Evolutionary conservation across 73 alveolate genomes (phyloP).

Genomic region (Paramecium sonneborni): DNA sequence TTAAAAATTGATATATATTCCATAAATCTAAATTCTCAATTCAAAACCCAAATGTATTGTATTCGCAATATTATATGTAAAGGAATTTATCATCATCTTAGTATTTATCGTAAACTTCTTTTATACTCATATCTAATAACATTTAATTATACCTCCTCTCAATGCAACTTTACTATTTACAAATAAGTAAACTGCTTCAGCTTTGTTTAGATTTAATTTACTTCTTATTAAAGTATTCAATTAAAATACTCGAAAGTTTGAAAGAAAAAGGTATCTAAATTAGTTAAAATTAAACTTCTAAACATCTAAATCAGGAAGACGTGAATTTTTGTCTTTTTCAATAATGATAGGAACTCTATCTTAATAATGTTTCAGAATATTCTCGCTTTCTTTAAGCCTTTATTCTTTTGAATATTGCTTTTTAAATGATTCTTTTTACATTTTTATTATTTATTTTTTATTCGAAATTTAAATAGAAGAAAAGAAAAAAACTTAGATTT

Average conservation of each 20-base stretch:
- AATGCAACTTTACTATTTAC: slow-evolving; percentile 46
- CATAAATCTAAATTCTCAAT: neutral
- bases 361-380: slow-evolving; percentile 13
- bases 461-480: neutral
- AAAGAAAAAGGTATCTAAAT: slow-evolving; percentile 11
- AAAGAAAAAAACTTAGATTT: neutral
- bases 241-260: slow-evolving; percentile 43
- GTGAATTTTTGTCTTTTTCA: slow-evolving; percentile 2
- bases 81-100: slow-evolving; percentile 43
- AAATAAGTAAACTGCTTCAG: slow-evolving; percentile 52
- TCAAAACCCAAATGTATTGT: slow-evolving; percentile 37
- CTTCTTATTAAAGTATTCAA: slow-evolving; percentile 34
- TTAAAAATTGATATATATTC: neutral
- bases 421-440: neutral
- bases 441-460: neutral
- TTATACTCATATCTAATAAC: slow-evolving; percentile 21
- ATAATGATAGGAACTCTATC: slow-evolving; percentile 47
- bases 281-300: neutral
- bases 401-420: neutral
- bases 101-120: slow-evolving; percentile 12
- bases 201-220: slow-evolving; percentile 30
- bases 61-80: slow-evolving; percentile 43
- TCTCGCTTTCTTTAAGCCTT: slow-evolving; percentile 47
- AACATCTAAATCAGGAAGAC: slow-evolving; percentile 41
- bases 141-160: slow-evolving; percentile 7